Evolutionary conservation across 768 basidiomycete species (phyloP).

Genomic region (Suillus ampliporus): DNA sequence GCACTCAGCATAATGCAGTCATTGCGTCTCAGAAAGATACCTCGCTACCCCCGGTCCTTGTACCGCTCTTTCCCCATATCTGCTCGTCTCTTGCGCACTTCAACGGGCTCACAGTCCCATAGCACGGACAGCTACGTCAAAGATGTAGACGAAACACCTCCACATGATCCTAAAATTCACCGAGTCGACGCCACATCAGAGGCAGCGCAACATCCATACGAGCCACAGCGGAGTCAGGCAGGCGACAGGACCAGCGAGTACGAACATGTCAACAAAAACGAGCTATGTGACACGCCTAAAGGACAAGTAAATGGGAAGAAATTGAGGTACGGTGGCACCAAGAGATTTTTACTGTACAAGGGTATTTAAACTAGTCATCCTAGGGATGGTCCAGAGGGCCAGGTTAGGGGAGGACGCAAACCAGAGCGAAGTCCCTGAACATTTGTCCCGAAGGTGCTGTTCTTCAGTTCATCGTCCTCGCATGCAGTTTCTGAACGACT

Average conservation of each 20-base stretch:
- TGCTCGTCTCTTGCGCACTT: not conserved
- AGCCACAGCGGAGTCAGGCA: constrained; percentile 50
- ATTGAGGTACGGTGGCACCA: constrained; percentile 30
- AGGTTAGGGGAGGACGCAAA: constrained; percentile 43
- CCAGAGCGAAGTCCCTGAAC: constrained; percentile 30
- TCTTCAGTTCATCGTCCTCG: not conserved
- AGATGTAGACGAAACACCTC: constrained; percentile 52
- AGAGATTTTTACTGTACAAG: too few relatives aligned
- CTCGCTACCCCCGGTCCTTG: not conserved
- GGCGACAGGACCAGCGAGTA: constrained; percentile 42
- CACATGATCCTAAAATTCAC: constrained; percentile 47
- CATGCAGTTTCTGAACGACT: not conserved
- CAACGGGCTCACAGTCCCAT: constrained; percentile 24
- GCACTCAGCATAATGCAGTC: not conserved
- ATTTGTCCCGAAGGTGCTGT: not conserved
- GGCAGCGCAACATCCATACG: constrained; percentile 52
- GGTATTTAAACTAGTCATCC: constrained; percentile 39
- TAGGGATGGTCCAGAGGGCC: constrained; percentile 45
- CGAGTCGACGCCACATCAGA: constrained; percentile 52
- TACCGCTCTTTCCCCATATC: not conserved
- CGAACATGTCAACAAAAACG: constrained; percentile 26
- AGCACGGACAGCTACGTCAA: constrained; percentile 52
- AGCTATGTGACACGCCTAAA: constrained; percentile 29
- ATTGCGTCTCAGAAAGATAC: not conserved
- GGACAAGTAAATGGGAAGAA: constrained; percentile 11